Evolutionary conservation across 1,139 yeast species (phyloP), one percentile per base, ranked within the genome.

Genomic region (Suhomyces maxii): DNA sequence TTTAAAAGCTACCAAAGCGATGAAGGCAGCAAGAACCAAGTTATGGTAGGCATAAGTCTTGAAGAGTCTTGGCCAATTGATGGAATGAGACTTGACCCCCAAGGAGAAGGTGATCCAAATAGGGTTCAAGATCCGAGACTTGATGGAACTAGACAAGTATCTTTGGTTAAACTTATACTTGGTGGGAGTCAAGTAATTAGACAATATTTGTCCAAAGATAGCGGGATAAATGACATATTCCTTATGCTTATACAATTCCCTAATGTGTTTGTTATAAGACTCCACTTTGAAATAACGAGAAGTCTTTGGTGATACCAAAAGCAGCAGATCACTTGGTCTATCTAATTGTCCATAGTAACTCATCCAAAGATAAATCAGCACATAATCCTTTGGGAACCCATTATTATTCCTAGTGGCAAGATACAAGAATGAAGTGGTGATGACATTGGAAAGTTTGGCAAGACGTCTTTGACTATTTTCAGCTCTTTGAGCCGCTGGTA

Each of bases 111-210:
- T 72, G 46, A 65, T 66, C 79, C 79, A 74, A 40, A 74, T 71
- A 1, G 79, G 79, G 47, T 72, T 70, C 47, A 74, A 59, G 11
- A 72, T 56, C 38, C 64, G 51, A 3, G 60, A 47, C 47, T 70
- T 73, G 36, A 73, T 64, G 31, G 59, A 54, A n/a, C 64, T 53
- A 5, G 75, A 65, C 34, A 73, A 59, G 57, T 73, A 72, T 38
- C 65, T 56, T 51, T 70, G 74, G 52, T 71, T 72, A 53, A 68
- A 60, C 53, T 65, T 67, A 55, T 56, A 68, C 39, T 52, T 60
- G 2, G 77, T 71, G 1, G 79, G 79, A 0, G 79, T 71, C 49
- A 74, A 59, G 55, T 71, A 73, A 49, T 73, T 72, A 35, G 77
- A 71, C 35, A 74, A 61, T 36, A 74, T 61, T 53, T 74, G 79